Evolutionary conservation across 2,329 filamentous ascomycete genomes (phyloP).

Genomic region (Arthrobotrys sinensis): DNA sequence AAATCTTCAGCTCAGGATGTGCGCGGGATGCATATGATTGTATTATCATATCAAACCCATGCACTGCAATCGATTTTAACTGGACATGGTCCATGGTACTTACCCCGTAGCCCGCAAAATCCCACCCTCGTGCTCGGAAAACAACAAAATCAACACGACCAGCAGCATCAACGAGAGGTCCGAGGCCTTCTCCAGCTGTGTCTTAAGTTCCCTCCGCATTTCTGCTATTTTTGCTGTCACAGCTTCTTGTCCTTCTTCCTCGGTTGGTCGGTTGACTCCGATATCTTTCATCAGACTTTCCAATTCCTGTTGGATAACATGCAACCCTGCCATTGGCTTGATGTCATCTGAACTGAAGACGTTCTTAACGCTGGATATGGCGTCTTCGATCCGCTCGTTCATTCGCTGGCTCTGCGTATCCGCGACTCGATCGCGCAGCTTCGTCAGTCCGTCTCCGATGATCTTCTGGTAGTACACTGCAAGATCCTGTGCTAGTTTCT

Average conservation of each 20-base stretch:
- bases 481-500: conserved; percentile 54
- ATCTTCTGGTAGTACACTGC: conserved; percentile 46
- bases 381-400: conserved; percentile 49
- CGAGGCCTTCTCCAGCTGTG: conserved; percentile 60
- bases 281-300: conserved; percentile 19
- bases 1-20: neutral
- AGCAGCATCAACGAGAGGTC: conserved; percentile 63
- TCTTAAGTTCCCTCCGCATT: conserved; percentile 62
- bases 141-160: conserved; percentile 62
- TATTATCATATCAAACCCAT: neutral
- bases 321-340: conserved; percentile 29
- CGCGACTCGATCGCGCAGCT: conserved; percentile 44
- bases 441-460: conserved; percentile 40
- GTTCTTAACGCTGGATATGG: conserved; percentile 27
- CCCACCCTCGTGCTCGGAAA: conserved; percentile 61
- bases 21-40: conserved; percentile 17
- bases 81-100: conserved; percentile 28
- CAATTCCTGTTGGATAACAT: conserved; percentile 33
- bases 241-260: conserved; percentile 9
- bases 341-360: conserved; percentile 20
- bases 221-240: conserved; percentile 54
- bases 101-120: conserved; percentile 64
- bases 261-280: conserved; percentile 46
- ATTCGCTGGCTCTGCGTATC: conserved; percentile 41
- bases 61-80: neutral